Evolutionary conservation across 1,284 basidiomycete species (phyloP).

Genomic region (Microbotryum silenes-acaulis): DNA sequence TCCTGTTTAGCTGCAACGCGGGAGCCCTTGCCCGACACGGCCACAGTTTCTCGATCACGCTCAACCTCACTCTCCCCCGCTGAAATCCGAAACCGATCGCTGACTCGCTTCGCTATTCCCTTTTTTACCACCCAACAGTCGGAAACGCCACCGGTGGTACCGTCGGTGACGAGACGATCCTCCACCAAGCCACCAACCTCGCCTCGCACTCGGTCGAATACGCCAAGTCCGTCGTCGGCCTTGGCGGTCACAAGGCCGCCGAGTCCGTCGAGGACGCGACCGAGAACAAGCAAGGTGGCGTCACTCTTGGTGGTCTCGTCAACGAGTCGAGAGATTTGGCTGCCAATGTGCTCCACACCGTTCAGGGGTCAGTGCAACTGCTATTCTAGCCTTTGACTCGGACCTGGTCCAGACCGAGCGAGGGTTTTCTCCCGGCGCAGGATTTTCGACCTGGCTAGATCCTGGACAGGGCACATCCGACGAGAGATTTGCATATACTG

Average conservation of each 20-base stretch:
- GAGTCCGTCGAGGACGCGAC: conserved; percentile 6
- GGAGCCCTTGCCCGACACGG: no score
- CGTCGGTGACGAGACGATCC: conserved; percentile 19
- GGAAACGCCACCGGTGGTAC: conserved; percentile 17
- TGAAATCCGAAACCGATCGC: no score
- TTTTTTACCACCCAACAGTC: neutral
- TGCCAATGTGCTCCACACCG: conserved; percentile 16
- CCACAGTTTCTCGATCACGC: no score
- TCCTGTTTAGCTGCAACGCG: no score
- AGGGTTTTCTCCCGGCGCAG: no score
- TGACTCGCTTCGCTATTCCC: neutral
- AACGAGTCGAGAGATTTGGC: conserved; percentile 22
- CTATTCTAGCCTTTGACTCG: neutral
- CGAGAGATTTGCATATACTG: neutral
- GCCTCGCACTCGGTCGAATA: conserved; percentile 20
- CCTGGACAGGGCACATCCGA: no score
- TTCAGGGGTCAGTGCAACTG: conserved; percentile 10
- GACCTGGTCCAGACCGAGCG: neutral
- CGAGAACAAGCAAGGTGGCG: conserved; percentile 4
- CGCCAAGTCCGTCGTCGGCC: conserved; percentile 20
- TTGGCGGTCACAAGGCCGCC: conserved; percentile 5
- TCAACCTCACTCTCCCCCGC: no score
- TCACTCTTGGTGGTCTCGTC: conserved; percentile 23
- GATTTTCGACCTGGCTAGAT: no score
- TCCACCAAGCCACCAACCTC: conserved; percentile 16